A percentile compares a stretch with the other conserved stretches of the same genome.
Evolutionary conservation across 2,329 filamentous ascomycete species (phyloP).

Genomic region (Botrytis tulipae): DNA sequence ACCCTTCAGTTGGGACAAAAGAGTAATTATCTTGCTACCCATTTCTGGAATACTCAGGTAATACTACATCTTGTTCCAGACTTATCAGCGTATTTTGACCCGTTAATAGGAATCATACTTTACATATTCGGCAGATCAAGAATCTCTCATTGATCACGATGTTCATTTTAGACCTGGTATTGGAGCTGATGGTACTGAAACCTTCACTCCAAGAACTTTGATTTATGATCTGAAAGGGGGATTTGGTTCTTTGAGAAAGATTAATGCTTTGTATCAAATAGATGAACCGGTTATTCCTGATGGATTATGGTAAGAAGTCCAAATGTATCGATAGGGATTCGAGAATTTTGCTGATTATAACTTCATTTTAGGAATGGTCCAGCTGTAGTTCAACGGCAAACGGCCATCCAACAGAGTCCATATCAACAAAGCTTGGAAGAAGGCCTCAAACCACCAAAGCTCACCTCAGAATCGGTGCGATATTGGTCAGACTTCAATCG

Average conservation of each 20-base stretch:
- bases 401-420: constrained; percentile 64
- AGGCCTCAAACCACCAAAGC: constrained; percentile 59
- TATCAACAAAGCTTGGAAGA: constrained; percentile 80
- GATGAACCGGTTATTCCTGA: constrained; percentile 37
- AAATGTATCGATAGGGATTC: neutral
- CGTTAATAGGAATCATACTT: constrained; percentile 87
- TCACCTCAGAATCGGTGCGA: constrained; percentile 71
- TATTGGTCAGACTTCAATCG: constrained; percentile 98
- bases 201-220: constrained; percentile 85
- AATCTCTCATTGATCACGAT: constrained; percentile 73
- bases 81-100: constrained; percentile 15
- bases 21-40: constrained; percentile 89
- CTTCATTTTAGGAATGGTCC: constrained; percentile 56
- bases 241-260: constrained; percentile 83
- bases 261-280: constrained; percentile 75
- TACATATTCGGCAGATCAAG: constrained; percentile 70
- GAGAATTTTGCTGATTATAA: constrained; percentile 15
- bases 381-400: constrained; percentile 65
- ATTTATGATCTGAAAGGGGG: constrained; percentile 95
- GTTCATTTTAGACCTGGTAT: constrained; percentile 85
- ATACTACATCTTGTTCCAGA: constrained; percentile 17
- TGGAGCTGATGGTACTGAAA: constrained; percentile 81
- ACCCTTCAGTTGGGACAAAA: constrained; percentile 91
- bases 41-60: constrained; percentile 97
- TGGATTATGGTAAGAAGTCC: constrained; percentile 42